Evolutionary conservation across 75 land plant species (phyloP).

Genomic region (Cupressus sempervirens): DNA sequence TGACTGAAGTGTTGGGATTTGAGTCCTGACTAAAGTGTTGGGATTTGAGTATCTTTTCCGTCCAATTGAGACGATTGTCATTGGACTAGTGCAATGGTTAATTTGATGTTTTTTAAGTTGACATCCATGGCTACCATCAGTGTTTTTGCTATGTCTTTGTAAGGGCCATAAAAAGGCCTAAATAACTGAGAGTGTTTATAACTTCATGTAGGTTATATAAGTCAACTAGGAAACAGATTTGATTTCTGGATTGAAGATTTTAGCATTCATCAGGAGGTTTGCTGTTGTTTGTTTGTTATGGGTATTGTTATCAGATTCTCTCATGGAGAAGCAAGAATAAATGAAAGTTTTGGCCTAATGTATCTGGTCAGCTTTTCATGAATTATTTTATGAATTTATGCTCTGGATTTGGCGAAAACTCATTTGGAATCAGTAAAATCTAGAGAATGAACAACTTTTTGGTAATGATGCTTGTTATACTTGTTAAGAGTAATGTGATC

Average conservation of each 20-base stretch:
- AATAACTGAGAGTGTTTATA: slow-evolving; percentile 8
- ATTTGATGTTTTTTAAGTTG: slow-evolving; percentile 4
- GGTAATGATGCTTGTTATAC: too few relatives aligned
- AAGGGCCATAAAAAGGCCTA: slow-evolving; percentile 11
- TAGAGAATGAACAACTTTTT: too few relatives aligned
- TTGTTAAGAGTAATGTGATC: too few relatives aligned
- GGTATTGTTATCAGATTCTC: neutral
- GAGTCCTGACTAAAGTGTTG: slow-evolving; percentile 13
- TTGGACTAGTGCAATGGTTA: slow-evolving; percentile 4
- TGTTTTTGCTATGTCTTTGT: slow-evolving; percentile 7
- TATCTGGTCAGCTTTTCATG: neutral
- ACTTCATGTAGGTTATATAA: neutral
- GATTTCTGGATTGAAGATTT: slow-evolving; percentile 3
- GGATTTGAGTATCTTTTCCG: neutral
- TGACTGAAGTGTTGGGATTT: slow-evolving; percentile 9
- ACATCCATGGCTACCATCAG: neutral
- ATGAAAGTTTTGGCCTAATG: slow-evolving; percentile 2
- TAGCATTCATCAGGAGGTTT: slow-evolving; percentile 5
- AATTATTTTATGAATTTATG: neutral
- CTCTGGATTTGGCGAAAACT: neutral
- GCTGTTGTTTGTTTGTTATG: slow-evolving; percentile 1
- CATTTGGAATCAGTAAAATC: neutral
- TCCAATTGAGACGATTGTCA: slow-evolving; percentile 8
- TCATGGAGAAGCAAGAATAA: slow-evolving; percentile 5
- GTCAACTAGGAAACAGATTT: neutral